A percentile compares a stretch with the other conserved stretches of the same genome.
Conservation (phyloP, 2,329 filamentous ascomycete species). For the Aspergillus novoparasiticus region DNA sequence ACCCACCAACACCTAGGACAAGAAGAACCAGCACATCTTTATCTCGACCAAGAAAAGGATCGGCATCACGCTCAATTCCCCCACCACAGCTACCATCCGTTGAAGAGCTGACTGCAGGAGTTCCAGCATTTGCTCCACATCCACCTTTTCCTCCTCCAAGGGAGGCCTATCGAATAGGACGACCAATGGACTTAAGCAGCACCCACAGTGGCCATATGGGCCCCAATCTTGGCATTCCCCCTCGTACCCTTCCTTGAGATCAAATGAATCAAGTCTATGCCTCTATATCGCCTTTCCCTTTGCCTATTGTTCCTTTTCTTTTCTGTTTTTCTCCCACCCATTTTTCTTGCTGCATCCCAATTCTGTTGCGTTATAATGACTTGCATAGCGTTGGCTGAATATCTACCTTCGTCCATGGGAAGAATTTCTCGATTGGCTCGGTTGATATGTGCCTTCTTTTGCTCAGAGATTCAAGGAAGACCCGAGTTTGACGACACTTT, state of each 20-base stretch:
- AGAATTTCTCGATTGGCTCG: constrained; percentile 33
- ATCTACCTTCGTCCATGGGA: constrained; percentile 37
- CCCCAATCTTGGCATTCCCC: constrained; percentile 35
- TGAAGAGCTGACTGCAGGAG: constrained; percentile 50
- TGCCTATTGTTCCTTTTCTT: neutral
- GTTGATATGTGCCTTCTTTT: constrained; percentile 17
- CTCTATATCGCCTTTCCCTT: constrained; percentile 17
- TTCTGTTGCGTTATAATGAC: constrained; percentile 33
- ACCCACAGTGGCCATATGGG: constrained; percentile 35
- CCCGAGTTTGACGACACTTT: neutral
- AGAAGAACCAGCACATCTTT: constrained; percentile 43
- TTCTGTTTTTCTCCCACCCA: neutral
- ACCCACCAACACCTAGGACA: constrained; percentile 45
- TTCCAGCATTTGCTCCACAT: constrained; percentile 46
- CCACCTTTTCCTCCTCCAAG: constrained; percentile 37
- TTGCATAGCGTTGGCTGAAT: constrained; percentile 44
- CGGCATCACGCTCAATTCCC: constrained; percentile 40
- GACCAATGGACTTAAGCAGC: constrained; percentile 34
- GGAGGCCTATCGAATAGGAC: constrained; percentile 38
- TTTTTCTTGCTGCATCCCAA: neutral
- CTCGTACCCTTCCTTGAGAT: constrained; percentile 39
- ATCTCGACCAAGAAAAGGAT: constrained; percentile 43
- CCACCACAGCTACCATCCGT: constrained; percentile 46
- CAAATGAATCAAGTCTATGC: constrained; percentile 23
- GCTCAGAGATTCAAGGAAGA: neutral